A percentile compares a stretch with the other conserved stretches of the same genome.
These are phyloP conservation scores for Ambrosiella beaveri DNA, from an alignment of 2,329 filamentous ascomycete species.

Conservation along the genomic window DNA sequence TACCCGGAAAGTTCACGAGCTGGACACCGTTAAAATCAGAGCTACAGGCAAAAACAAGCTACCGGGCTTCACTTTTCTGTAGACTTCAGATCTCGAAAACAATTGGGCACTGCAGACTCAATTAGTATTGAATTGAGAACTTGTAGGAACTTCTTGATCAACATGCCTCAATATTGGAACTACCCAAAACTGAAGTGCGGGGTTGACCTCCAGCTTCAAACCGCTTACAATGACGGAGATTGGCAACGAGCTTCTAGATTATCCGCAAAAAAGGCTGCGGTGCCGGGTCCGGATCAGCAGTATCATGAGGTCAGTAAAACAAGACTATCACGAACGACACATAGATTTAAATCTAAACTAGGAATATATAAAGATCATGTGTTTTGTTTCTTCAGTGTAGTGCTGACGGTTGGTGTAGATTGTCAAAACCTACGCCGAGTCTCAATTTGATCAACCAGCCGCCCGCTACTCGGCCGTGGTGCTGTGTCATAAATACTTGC, in stretches of 20 bases:
- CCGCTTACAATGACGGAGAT: constrained; percentile 36
- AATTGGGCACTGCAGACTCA: too few relatives aligned
- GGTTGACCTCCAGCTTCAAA: constrained; percentile 37
- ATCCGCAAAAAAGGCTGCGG: constrained; percentile 32
- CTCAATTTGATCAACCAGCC: constrained; percentile 3
- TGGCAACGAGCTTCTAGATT: constrained; percentile 34
- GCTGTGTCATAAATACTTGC: constrained; percentile 17
- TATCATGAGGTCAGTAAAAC: constrained; percentile 33
- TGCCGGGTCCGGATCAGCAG: constrained; percentile 27
- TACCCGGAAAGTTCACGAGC: too few relatives aligned
- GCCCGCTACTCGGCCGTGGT: constrained; percentile 6
- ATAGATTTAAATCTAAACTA: not conserved
- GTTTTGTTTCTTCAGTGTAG: too few relatives aligned
- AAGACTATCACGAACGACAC: constrained; percentile 12
- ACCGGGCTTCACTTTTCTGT: too few relatives aligned
- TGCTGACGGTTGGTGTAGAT: not conserved
- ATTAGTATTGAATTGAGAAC: not conserved
- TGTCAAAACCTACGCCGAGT: constrained; percentile 4
- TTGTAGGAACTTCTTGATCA: not conserved
- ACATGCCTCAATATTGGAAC: constrained; percentile 10
- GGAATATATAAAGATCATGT: too few relatives aligned
- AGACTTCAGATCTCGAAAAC: too few relatives aligned
- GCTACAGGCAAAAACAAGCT: too few relatives aligned
- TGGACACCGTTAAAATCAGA: too few relatives aligned
- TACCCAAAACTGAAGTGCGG: constrained; percentile 28